Conservation (phyloP, 495 filamentous ascomycete genomes). For the Neurospora tetrasperma region DNA sequence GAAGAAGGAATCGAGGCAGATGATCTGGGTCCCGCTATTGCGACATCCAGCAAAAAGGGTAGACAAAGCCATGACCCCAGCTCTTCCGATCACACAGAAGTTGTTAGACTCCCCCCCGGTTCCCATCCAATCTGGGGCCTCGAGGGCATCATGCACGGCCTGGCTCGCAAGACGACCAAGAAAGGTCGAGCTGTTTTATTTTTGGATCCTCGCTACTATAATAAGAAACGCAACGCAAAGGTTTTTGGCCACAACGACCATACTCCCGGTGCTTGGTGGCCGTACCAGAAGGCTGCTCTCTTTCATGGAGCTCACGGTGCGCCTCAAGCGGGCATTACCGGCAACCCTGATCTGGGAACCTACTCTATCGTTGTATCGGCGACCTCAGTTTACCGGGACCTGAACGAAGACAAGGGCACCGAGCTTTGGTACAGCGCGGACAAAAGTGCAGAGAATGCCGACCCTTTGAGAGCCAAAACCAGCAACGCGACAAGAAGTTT, state of each 20-base stretch:
- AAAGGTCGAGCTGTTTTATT: constrained; percentile 5
- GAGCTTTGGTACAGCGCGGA: constrained; percentile 39
- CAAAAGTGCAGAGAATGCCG: constrained; percentile 19
- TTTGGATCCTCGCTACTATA: constrained; percentile 17
- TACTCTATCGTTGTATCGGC: constrained; percentile 36
- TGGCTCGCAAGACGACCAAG: constrained; percentile 10
- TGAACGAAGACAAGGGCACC: constrained; percentile 36
- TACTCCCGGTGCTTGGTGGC: constrained; percentile 40
- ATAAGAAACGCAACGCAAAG: constrained; percentile 13
- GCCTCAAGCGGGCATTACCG: constrained; percentile 35
- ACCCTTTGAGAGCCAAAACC: constrained; percentile 10
- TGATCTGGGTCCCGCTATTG: background rate
- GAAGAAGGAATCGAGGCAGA: background rate
- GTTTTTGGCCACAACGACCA: constrained; percentile 39
- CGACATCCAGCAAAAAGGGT: background rate
- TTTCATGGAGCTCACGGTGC: constrained; percentile 42
- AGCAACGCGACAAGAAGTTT: constrained; percentile 29
- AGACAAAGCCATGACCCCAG: background rate
- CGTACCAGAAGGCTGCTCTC: constrained; percentile 35
- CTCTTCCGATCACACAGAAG: background rate
- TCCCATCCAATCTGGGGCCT: constrained; percentile 23
- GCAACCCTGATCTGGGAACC: constrained; percentile 25
- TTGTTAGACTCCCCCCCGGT: constrained; percentile 9
- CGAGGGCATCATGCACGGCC: constrained; percentile 32
- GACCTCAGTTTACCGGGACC: constrained; percentile 29